Evolutionary conservation across 805 yeast genomes (phyloP).

Genomic region (Metschnikowia lochheadii): DNA sequence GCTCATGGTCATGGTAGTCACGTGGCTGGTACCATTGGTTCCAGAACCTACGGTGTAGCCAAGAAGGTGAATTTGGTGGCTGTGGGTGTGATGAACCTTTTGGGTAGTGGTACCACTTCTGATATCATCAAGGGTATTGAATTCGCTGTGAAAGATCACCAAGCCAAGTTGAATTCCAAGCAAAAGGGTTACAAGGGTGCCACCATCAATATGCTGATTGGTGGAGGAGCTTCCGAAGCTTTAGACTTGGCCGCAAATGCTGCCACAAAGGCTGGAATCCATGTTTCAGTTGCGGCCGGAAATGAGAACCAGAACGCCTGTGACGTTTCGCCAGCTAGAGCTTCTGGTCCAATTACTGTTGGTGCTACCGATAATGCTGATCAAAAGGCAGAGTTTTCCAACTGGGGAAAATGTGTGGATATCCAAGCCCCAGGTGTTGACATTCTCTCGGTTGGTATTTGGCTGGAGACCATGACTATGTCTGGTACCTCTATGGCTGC

Average conservation of each 20-base stretch:
- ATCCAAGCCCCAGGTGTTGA: constrained; percentile 95
- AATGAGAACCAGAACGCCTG: constrained; percentile 93
- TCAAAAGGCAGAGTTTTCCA: constrained; percentile 90
- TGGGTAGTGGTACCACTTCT: constrained; percentile 80
- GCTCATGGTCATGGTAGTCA: constrained; percentile 96
- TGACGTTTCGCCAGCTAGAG: constrained; percentile 86
- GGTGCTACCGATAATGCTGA: constrained; percentile 92
- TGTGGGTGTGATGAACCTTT: constrained; percentile 75
- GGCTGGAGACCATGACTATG: constrained; percentile 21
- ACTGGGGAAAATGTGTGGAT: constrained; percentile 94
- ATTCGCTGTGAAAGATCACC: constrained; percentile 73
- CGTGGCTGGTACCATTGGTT: constrained; percentile 94
- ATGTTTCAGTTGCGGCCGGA: constrained; percentile 96
- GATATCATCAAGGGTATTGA: constrained; percentile 84
- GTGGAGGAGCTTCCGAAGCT: constrained; percentile 88
- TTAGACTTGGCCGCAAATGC: constrained; percentile 86
- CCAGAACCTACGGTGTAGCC: constrained; percentile 77
- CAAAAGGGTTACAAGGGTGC: constrained; percentile 76
- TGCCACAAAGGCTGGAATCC: constrained; percentile 82
- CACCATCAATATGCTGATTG: constrained; percentile 89
- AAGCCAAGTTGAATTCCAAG: constrained; percentile 45
- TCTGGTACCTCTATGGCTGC: constrained; percentile 85
- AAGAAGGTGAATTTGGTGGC: constrained; percentile 77
- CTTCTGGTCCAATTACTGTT: constrained; percentile 80
- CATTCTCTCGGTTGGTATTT: constrained; percentile 50